A percentile compares a stretch with the other conserved stretches of the same genome.
phyloP scores from a whole-genome alignment of 441 rosid species.

The Manihot esculenta region DNA sequence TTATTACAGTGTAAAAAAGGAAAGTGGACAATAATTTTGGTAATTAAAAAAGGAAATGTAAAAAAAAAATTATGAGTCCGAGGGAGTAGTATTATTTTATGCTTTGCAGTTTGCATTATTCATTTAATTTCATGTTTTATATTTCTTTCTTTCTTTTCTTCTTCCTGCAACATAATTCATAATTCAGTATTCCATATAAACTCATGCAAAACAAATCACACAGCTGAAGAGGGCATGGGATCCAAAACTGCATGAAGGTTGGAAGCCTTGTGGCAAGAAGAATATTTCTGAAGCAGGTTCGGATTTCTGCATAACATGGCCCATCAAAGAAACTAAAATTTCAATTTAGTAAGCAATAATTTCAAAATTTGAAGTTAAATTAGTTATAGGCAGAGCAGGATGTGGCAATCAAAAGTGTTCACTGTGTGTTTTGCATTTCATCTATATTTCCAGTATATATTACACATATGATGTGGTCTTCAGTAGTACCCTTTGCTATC shows the following conservation, averaged over 20 bases:
- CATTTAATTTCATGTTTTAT: not conserved
- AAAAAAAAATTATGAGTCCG: too few species aligned
- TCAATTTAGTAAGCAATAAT: not conserved
- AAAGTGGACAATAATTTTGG: too few species aligned
- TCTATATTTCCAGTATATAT: not conserved
- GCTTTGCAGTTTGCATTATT: not conserved
- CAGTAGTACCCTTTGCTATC: not conserved
- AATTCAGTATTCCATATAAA: not conserved
- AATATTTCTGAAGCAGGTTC: slow-evolving; percentile 57
- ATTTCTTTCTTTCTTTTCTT: not conserved
- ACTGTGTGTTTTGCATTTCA: not conserved
- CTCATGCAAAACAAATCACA: slow-evolving; percentile 33
- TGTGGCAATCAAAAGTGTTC: not conserved
- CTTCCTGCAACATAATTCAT: not conserved
- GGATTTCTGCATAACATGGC: slow-evolving; percentile 16
- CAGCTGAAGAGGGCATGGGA: slow-evolving; percentile 78
- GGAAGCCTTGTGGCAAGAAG: slow-evolving; percentile 64
- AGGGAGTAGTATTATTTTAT: not conserved
- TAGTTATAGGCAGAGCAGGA: not conserved
- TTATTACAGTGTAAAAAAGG: too few species aligned
- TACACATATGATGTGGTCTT: not conserved
- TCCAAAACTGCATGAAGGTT: slow-evolving; percentile 45
- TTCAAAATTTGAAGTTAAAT: not conserved
- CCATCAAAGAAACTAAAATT: not conserved
- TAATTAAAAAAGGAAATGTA: too few species aligned